Percentiles rank a stretch among this genome's conserved stretches.
Evolutionary conservation across 106 monocot species (phyloP).

Genomic region (Platanthera guangdongensis): DNA sequence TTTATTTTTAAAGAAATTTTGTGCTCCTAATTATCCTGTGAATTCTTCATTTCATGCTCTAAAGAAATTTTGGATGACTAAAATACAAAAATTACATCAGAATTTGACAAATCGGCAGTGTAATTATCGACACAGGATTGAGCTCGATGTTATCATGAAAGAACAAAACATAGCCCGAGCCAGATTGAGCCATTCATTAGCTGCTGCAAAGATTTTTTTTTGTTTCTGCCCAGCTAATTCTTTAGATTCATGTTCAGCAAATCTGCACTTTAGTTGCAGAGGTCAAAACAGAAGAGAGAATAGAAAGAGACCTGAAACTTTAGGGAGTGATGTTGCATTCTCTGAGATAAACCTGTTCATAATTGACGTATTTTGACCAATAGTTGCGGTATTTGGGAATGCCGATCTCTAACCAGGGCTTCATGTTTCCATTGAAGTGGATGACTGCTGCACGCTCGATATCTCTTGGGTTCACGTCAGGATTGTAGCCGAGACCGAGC

Average conservation of each 20-base stretch:
- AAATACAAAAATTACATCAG: no score
- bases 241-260: neutral
- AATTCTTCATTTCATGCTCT: no score
- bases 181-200: no score
- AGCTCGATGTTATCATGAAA: no score
- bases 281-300: neutral
- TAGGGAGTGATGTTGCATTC: conserved; percentile 53
- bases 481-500: conserved; percentile 49
- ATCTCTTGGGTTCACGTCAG: conserved; percentile 27
- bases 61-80: no score
- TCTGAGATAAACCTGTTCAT: conserved; percentile 36
- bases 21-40: no score
- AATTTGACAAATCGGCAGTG: no score
- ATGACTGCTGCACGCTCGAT: conserved; percentile 42
- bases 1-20: no score
- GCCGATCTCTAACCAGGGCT: conserved; percentile 54
- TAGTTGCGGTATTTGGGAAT: conserved; percentile 33
- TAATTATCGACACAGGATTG: no score
- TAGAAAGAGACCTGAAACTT: neutral
- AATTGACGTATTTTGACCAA: conserved; percentile 40
- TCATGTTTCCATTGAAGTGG: conserved; percentile 56
- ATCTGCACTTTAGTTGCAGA: neutral
- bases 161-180: no score
- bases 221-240: neutral
- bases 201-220: neutral